Conservation (phyloP, 768 basidiomycete species). For the Trametopsis cervina region DNA sequence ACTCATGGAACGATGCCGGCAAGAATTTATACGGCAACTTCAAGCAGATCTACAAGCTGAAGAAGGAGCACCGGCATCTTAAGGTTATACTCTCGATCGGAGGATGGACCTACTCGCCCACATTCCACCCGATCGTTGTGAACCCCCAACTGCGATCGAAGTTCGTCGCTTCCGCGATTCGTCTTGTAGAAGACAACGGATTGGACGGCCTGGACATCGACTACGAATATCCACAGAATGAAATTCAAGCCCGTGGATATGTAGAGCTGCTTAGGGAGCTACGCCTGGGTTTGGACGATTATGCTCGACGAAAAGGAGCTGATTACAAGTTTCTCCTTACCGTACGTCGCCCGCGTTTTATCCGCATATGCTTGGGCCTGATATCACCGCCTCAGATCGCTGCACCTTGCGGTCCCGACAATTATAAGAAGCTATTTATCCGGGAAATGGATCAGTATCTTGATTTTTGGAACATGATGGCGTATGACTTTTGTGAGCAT, state of each 20-base stretch:
- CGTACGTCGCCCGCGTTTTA: conserved; percentile 34
- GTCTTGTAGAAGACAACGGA: conserved; percentile 84
- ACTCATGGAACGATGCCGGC: conserved; percentile 90
- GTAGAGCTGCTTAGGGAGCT: conserved; percentile 75
- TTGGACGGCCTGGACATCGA: conserved; percentile 90
- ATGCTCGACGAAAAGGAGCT: conserved; percentile 59
- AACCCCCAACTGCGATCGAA: conserved; percentile 51
- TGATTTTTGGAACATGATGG: conserved; percentile 98
- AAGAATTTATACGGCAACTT: conserved; percentile 94
- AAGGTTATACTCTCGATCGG: conserved; percentile 86
- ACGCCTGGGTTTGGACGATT: conserved; percentile 65
- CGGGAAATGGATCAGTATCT: conserved; percentile 82
- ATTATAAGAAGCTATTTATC: conserved; percentile 75
- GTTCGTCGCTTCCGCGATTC: conserved; percentile 78
- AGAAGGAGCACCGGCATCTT: conserved; percentile 77
- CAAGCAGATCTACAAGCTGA: conserved; percentile 87
- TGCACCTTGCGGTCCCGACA: conserved; percentile 85
- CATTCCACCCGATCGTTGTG: conserved; percentile 78
- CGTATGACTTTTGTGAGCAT: conserved; percentile 70
- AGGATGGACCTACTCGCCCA: conserved; percentile 90
- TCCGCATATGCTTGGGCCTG: neutral
- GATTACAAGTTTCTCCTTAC: conserved; percentile 67
- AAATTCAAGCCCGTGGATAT: conserved; percentile 76
- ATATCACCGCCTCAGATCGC: conserved; percentile 53
- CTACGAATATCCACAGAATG: conserved; percentile 86